Base-by-base conservation (phyloP, 140 eudicot genomes). In the Stevia rebaudiana region DNA sequence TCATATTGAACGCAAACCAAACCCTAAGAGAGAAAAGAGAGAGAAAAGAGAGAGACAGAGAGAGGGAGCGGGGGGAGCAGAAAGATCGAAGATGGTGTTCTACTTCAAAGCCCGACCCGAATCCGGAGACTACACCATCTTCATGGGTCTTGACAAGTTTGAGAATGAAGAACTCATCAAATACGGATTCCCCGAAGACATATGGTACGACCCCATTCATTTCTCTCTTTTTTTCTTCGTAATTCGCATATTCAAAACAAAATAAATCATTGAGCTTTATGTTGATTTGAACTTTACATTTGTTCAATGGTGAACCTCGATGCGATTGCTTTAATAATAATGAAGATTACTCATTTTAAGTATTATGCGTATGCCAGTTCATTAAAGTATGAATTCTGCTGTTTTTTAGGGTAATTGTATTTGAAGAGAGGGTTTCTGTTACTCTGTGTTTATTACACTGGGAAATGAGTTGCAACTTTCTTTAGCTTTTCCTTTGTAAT, bases 151-250 rank as follows among this genome's bases (percentile, higher is more conserved):
- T 56, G 98, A 91, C 72, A 91, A 91, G 86, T 78, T 73, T 63
- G 98, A 91, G 76, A 91, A 91, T 72, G 98, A 91, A 73, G 98
- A 91, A 49, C 96, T 91, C 71, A 87, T 91, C 89, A 91, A 85
- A 87, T 87, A 80, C 76, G 96, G 98, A 44, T 84, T 91, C 78
- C 95, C 91, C 24, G 98, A 91, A 83, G 98, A 91, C 82, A 91
- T 91, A 12, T 91, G 98, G 98, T 90, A 77, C 15, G 18, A 28
- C 55, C 42, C 33, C n/a, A 19, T 2, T 17, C 5, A 10, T 47
- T 8, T 1, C 33, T n/a, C 16, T 10, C 6, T 16, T 1, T 23
- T 5, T 39, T 33, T 5, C 13, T 37, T n/a, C 42, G 3, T 10
- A 31, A 58, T 39, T 67, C 31, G 28, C 44, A 39, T 10, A 39